Percentiles rank a stretch among this genome's conserved stretches.
Evolutionary conservation across 257 asterid genomes (phyloP).

Genomic region (Rhazya stricta): DNA sequence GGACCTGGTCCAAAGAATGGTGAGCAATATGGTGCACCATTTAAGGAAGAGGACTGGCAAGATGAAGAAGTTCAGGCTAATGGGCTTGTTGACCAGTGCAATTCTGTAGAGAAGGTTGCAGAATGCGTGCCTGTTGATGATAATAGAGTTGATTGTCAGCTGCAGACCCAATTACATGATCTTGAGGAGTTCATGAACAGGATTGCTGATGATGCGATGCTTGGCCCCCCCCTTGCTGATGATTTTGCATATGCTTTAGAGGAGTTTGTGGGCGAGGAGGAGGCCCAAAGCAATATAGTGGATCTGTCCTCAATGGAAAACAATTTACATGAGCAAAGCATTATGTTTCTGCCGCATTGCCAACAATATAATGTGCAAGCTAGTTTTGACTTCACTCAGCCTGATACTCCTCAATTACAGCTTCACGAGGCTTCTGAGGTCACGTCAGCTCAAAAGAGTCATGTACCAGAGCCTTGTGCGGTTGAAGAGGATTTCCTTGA

Average conservation of each 20-base stretch:
- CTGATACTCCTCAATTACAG: conserved; percentile 39
- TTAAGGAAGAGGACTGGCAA: conserved; percentile 89
- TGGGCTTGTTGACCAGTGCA: conserved; percentile 25
- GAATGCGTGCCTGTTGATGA: conserved; percentile 22
- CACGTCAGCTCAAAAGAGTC: conserved; percentile 32
- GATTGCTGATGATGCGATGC: conserved; percentile 33
- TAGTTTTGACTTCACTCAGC: conserved; percentile 44
- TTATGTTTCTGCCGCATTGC: conserved; percentile 16
- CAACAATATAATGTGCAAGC: conserved; percentile 24
- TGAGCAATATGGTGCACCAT: conserved; percentile 92
- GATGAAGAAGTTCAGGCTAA: conserved; percentile 39
- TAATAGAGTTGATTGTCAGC: conserved; percentile 16
- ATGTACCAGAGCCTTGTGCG: conserved; percentile 6
- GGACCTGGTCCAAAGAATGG: conserved; percentile 99
- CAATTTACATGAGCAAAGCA: conserved; percentile 21
- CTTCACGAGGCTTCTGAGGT: conserved; percentile 55
- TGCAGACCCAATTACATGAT: conserved; percentile 28
- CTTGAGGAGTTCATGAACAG: conserved; percentile 55
- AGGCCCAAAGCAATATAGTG: conserved; percentile 34
- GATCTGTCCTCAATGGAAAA: conserved; percentile 35
- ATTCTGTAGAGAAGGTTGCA: conserved; percentile 16
- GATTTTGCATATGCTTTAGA: conserved; percentile 24
- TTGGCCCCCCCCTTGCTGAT: conserved; percentile 24
- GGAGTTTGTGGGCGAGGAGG: conserved; percentile 37
- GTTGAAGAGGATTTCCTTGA: conserved; percentile 52